Base-by-base conservation (phyloP, 2,329 filamentous ascomycete species). In the Colletotrichum costaricense region DNA sequence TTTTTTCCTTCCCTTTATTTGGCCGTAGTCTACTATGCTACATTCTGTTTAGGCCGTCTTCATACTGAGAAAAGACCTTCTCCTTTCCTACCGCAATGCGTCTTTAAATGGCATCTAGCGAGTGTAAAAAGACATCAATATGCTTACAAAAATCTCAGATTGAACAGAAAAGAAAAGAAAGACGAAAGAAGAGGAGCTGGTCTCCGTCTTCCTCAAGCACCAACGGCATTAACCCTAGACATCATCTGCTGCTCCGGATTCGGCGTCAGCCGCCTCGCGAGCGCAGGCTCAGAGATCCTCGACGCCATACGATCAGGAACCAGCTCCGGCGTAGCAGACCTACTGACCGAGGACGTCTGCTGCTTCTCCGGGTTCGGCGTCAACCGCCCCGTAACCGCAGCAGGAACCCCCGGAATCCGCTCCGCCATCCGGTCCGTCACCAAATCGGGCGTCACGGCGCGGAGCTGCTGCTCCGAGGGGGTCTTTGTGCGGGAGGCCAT, bases 261-360 rank as follows among this genome's bases (percentile, higher is more conserved):
- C 3, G 87, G 87, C 9, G 87, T 88, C 75, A 88, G 76, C 35
- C 87, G 82, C 57, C 78, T 75, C 67, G 81, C 78, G 30, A 88
- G 80, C 24, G 81, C 82, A 9, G 87, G 85, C 68, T 88, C 87
- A 12, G 86, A 84, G 42, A 90, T 86, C 28, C 62, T 24, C 28
- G 62, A 64, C 19, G 62, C 62, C 62, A 64, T 55, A 64, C 89
- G 87, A 73, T 88, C 87, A 5, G 87, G 90, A 19, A 91, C 80
- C 59, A 92, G 81, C 60, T 92, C 90, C 0, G 89, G 89, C 3
- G 89, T 90, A 28, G 87, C 84, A n/a, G 62, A 64, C 12, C 62
- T 55, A 8, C 42, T 49, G 11, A 22, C 11, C 19, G 38, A 38
- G 16, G 35, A 7, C 38, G 14, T 16, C 67, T 76, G 77, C 38